Conservation (phyloP, 1,284 basidiomycete genomes). For the Trametes polyzona region DNA sequence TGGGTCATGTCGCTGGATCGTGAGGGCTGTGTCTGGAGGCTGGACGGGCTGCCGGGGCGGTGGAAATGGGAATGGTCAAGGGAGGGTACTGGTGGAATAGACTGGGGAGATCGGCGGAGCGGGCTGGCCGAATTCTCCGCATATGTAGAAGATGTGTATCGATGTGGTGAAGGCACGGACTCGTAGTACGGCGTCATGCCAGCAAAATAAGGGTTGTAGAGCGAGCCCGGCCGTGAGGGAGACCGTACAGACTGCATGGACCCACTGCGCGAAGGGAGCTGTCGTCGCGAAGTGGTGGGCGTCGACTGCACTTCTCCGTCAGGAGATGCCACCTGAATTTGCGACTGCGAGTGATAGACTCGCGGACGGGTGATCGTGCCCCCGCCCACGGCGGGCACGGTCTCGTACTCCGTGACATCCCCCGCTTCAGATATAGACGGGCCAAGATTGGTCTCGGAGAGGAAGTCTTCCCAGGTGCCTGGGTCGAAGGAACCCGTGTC, state of each 20-base stretch:
- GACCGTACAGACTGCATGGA: constrained; percentile 19
- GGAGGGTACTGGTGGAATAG: constrained; percentile 36
- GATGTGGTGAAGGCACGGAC: constrained; percentile 17
- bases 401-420: constrained; percentile 41
- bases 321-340: constrained; percentile 32
- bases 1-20: constrained; percentile 37
- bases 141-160: constrained; percentile 17
- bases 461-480: constrained; percentile 67
- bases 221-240: constrained; percentile 29
- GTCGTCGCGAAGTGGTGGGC: constrained; percentile 17
- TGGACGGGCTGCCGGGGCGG: constrained; percentile 36
- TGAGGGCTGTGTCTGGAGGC: constrained; percentile 35
- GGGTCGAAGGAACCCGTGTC: constrained; percentile 63
- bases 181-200: constrained; percentile 30
- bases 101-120: constrained; percentile 33
- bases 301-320: constrained; percentile 13
- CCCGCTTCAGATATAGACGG: constrained; percentile 33
- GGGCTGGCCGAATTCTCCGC: constrained; percentile 19
- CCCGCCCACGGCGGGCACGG: constrained; percentile 66
- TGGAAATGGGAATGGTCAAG: constrained; percentile 33
- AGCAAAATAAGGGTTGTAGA: constrained; percentile 39
- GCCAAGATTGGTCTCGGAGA: constrained; percentile 40
- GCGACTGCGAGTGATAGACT: constrained; percentile 62
- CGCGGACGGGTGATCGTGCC: constrained; percentile 65
- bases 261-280: constrained; percentile 14